Evolutionary conservation across 306 rosid species (phyloP).

Genomic region (Cucurbita ficifolia): DNA sequence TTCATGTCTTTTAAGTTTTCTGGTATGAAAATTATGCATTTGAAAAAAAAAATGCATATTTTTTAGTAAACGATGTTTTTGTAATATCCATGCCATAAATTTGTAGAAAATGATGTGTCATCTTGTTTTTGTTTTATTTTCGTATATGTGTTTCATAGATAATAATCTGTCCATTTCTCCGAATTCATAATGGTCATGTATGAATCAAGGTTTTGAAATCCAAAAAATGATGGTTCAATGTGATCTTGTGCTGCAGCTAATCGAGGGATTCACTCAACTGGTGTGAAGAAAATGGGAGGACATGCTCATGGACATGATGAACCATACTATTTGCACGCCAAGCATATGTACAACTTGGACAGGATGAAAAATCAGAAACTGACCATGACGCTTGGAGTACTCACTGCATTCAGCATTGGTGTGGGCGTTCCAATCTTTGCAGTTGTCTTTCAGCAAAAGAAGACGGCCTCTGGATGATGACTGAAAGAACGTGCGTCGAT

Average conservation of each 20-base stretch:
- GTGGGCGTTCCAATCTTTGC: slow-evolving; percentile 20
- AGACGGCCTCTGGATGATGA: slow-evolving; percentile 15
- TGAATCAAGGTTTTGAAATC: background rate
- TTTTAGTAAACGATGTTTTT: no score
- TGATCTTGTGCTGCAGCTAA: background rate
- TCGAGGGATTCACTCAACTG: slow-evolving; percentile 23
- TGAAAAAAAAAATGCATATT: no score
- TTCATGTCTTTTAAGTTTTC: background rate
- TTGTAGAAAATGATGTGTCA: background rate
- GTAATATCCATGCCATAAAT: background rate
- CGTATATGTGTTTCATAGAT: background rate
- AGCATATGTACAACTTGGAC: slow-evolving; percentile 15
- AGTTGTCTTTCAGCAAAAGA: slow-evolving; percentile 25
- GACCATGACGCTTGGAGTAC: slow-evolving; percentile 21
- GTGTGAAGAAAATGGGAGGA: slow-evolving; percentile 24
- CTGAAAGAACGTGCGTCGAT: background rate
- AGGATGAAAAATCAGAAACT: slow-evolving; percentile 19
- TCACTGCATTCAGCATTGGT: slow-evolving; percentile 24
- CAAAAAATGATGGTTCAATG: background rate
- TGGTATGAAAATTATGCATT: background rate
- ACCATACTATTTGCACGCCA: slow-evolving; percentile 19
- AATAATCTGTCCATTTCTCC: background rate
- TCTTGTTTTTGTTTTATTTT: background rate
- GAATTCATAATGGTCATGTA: background rate
- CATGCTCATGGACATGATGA: slow-evolving; percentile 19